These are phyloP conservation scores for Primulina huaijiensis DNA, from an alignment of 257 asterid genomes.

Conservation along the genomic window DNA sequence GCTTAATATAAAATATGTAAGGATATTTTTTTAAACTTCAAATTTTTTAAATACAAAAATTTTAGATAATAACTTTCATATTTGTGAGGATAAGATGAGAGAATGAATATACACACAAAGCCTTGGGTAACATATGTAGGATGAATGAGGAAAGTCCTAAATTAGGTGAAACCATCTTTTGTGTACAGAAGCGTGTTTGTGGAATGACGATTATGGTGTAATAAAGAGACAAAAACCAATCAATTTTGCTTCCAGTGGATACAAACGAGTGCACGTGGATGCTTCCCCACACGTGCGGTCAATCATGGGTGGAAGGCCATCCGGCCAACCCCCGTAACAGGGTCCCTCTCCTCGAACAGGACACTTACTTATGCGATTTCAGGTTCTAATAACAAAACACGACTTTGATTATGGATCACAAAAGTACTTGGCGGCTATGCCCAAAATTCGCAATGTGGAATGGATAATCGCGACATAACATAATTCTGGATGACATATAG, in stretches of 20 bases:
- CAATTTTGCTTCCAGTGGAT: conserved; percentile 40
- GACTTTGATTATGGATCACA: not conserved
- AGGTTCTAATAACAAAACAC: not conserved
- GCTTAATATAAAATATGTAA: too few species aligned
- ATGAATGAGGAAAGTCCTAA: not conserved
- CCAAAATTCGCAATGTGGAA: not conserved
- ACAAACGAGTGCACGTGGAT: conserved; percentile 88
- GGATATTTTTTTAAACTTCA: too few species aligned
- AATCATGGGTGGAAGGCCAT: conserved; percentile 46
- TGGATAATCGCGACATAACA: not conserved
- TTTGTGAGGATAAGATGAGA: too few species aligned
- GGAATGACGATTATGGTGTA: not conserved
- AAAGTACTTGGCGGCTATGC: not conserved
- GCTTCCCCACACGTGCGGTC: conserved; percentile 81
- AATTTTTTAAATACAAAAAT: too few species aligned
- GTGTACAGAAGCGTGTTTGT: not conserved
- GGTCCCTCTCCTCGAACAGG: conserved; percentile 29
- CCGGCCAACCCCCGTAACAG: not conserved
- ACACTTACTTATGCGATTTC: conserved; percentile 20
- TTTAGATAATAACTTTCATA: too few species aligned
- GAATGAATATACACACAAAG: too few species aligned
- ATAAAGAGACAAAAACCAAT: conserved; percentile 51
- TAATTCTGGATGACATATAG: too few species aligned
- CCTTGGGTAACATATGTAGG: not conserved
- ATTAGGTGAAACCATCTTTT: not conserved